Evolutionary conservation across 371 early-diverging fungal genomes (phyloP), one percentile per base, ranked within the genome.

Genomic region (Neoconidiobolus thromboides): DNA sequence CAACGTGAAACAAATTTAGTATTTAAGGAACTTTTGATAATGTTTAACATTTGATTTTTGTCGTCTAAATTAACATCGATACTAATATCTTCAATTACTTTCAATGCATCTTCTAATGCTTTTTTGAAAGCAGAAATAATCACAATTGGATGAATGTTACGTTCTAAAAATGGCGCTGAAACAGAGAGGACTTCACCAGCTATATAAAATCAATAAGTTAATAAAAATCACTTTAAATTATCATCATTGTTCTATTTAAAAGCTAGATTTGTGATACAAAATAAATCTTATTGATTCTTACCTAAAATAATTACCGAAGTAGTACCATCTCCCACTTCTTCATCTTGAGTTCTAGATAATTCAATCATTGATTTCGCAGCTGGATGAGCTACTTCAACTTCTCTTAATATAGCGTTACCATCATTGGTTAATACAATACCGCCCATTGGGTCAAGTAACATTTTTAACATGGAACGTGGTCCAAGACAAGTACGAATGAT

Each of bases 281-380:
- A 67, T 26, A 26, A 26, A 26, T 26, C 26, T 26, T 26, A 26
- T 26, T 26, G 26, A 26, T 26, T 26, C 26, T 67, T 78, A 90
- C 90, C 93, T 43, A 99, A 79, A 68, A 99, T 91, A 62, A 99
- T 95, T 63, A 99, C 99, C 61, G 87, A 83, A 39, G 99, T 99
- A 26, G 99, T 99, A 60, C 99, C 99, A 75, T 99, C 99, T 62
- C 99, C 99, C 43, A 99, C 99, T 74, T 99, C 99, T 73, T 99
- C 99, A 78, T 99, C 99, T 80, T 99, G 99, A 60, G 99, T 99
- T 72, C 98, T 80, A 43, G 94, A 88, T 49, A 99, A 84, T 71
- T 99, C 99, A 68, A 99, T 96, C 89, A 99, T 91, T 65, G 89
- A 89, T 74, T 99, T 98, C 49, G 99, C 99, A 52, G 99, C 99